Conservation (phyloP, 495 filamentous ascomycete species). For the Penicilliopsis zonata region DNA sequence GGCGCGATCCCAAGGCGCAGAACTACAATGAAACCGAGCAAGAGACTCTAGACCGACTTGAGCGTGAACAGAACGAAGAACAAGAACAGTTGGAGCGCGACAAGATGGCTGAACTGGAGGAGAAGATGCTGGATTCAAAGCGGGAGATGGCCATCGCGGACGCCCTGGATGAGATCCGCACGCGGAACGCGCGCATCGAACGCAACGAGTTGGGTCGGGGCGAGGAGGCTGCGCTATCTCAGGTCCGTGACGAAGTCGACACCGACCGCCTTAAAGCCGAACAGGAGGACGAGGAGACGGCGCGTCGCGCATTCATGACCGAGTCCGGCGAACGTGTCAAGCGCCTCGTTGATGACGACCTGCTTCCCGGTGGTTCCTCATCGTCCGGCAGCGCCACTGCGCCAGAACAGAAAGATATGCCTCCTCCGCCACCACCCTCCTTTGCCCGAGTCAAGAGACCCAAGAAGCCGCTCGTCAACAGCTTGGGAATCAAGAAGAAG, state of each 20-base stretch:
- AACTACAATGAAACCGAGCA: conserved; percentile 71
- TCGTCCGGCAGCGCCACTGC: background rate
- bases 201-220: conserved; percentile 49
- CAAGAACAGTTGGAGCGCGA: conserved; percentile 44
- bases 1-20: conserved; percentile 44
- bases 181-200: conserved; percentile 77
- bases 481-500: conserved; percentile 90
- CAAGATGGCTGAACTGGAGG: conserved; percentile 69
- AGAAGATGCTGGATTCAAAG: conserved; percentile 85
- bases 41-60: conserved; percentile 72
- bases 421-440: conserved; percentile 45
- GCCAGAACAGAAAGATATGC: conserved; percentile 17
- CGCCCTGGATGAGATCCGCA: conserved; percentile 88
- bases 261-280: conserved; percentile 53
- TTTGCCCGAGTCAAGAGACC: conserved; percentile 74
- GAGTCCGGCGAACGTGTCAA: conserved; percentile 42
- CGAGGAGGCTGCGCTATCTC: conserved; percentile 32
- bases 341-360: conserved; percentile 33
- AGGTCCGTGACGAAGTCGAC: conserved; percentile 35
- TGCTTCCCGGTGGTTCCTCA: conserved; percentile 11
- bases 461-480: conserved; percentile 62
- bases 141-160: conserved; percentile 95
- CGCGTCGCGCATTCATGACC: conserved; percentile 64
- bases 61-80: conserved; percentile 55
- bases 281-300: conserved; percentile 76